Conservation (phyloP, 805 yeast species). For the Yamadazyma scolyti region DNA sequence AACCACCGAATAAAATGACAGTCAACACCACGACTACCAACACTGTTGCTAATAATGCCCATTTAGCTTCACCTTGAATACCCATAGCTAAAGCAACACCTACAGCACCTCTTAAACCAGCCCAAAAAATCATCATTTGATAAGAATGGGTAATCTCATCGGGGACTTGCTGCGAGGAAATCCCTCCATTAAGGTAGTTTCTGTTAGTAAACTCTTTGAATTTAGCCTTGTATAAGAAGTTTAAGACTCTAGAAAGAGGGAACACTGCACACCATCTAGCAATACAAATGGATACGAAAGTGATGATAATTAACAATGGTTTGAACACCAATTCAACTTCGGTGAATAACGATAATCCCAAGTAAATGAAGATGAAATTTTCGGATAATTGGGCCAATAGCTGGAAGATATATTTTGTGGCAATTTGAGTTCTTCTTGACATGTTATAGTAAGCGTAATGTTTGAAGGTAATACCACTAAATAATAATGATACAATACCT, state of each 20-base stretch:
- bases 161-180: slow-evolving; percentile 42
- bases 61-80: slow-evolving; percentile 87
- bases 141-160: slow-evolving; percentile 94
- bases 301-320: slow-evolving; percentile 86
- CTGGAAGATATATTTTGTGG: slow-evolving; percentile 93
- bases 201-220: slow-evolving; percentile 37
- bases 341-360: slow-evolving; percentile 92
- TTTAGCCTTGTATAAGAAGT: slow-evolving; percentile 68
- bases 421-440: slow-evolving; percentile 96
- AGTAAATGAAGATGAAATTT: slow-evolving; percentile 91
- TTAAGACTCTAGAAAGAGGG: slow-evolving; percentile 82
- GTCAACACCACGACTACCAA: slow-evolving; percentile 95
- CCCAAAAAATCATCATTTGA: slow-evolving; percentile 99
- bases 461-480: slow-evolving; percentile 94
- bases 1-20: slow-evolving; percentile 95
- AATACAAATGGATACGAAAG: slow-evolving; percentile 85
- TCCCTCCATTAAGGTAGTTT: slow-evolving; percentile 34
- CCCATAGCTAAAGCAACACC: slow-evolving; percentile 99
- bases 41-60: slow-evolving; percentile 87
- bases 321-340: slow-evolving; percentile 94
- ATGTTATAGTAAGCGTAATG: slow-evolving; percentile 97
- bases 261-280: slow-evolving; percentile 98
- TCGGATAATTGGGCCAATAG: slow-evolving; percentile 91
- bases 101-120: slow-evolving; percentile 97
- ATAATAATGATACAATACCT: slow-evolving; percentile 90